These are phyloP conservation scores for Pythium scleroteichum DNA, from an alignment of 352 stramenopile genomes.

Conservation along the genomic window DNA sequence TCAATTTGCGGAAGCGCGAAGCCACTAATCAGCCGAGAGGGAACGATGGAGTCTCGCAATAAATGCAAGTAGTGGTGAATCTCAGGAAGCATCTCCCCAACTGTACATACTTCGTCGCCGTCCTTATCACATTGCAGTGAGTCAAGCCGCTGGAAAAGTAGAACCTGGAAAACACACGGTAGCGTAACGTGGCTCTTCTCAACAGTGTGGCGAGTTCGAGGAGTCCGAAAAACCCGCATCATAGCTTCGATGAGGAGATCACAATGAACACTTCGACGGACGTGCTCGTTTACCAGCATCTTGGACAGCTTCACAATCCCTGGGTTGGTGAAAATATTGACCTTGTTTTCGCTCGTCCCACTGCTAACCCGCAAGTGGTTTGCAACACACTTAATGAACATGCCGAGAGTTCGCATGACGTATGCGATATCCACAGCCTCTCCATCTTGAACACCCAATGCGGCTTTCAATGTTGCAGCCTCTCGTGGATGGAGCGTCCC, in stretches of 20 bases:
- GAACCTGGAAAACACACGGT: constrained; percentile 7
- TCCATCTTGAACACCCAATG: constrained; percentile 24
- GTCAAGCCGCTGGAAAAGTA: constrained; percentile 10
- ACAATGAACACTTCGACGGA: not conserved
- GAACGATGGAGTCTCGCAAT: constrained; percentile 9
- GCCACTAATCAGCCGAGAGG: not conserved
- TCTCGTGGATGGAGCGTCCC: constrained; percentile 3
- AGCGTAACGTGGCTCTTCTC: constrained; percentile 16
- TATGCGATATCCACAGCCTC: constrained; percentile 37
- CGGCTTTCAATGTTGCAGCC: constrained; percentile 32
- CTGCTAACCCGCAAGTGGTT: constrained; percentile 12
- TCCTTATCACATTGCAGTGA: not conserved
- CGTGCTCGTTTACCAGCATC: constrained; percentile 9
- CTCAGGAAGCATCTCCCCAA: not conserved
- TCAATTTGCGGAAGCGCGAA: not conserved
- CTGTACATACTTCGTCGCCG: not conserved
- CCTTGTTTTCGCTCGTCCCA: not conserved
- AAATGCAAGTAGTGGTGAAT: constrained; percentile 2
- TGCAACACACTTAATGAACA: constrained; percentile 33
- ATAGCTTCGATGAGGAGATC: constrained; percentile 11
- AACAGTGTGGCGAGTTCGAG: constrained; percentile 13
- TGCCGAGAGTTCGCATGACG: constrained; percentile 35
- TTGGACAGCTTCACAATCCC: constrained; percentile 6
- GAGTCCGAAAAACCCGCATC: constrained; percentile 15
- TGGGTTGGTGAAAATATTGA: not conserved